Conservation (phyloP, 2,329 filamentous ascomycete species). For the Chrysoporthe puriensis region DNA sequence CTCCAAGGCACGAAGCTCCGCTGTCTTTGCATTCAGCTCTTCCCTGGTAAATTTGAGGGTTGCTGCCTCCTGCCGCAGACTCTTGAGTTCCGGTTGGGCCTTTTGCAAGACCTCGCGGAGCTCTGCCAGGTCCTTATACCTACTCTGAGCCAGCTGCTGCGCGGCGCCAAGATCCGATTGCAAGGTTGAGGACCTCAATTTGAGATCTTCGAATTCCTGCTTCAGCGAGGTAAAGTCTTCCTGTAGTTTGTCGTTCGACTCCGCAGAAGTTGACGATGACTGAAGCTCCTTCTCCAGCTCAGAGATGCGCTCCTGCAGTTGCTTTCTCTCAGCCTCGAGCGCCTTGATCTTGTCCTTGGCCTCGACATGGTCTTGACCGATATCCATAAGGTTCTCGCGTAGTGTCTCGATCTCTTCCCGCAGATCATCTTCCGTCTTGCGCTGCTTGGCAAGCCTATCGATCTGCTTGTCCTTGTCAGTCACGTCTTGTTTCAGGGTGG, state of each 20-base stretch:
- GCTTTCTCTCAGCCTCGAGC: conserved; percentile 69
- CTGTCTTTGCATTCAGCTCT: conserved; percentile 63
- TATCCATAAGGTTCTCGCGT: conserved; percentile 75
- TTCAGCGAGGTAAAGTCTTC: conserved; percentile 61
- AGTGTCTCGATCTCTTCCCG: conserved; percentile 85
- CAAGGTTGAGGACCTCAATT: conserved; percentile 68
- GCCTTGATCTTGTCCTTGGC: conserved; percentile 77
- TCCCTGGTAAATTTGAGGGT: conserved; percentile 76
- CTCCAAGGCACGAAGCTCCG: conserved; percentile 76
- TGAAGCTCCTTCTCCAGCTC: conserved; percentile 73
- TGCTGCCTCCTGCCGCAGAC: conserved; percentile 74
- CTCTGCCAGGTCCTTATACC: conserved; percentile 87
- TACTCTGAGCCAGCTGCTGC: conserved; percentile 80
- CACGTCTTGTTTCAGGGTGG: conserved; percentile 56
- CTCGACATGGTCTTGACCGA: conserved; percentile 83
- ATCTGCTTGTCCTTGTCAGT: conserved; percentile 74
- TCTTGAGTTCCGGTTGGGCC: conserved; percentile 82
- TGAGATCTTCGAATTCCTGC: conserved; percentile 68
- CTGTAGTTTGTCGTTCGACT: conserved; percentile 59
- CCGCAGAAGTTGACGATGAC: conserved; percentile 37
- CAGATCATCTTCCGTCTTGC: conserved; percentile 77
- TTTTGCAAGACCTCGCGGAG: conserved; percentile 80
- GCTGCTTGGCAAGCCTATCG: conserved; percentile 68
- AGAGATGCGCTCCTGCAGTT: conserved; percentile 65
- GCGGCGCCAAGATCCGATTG: conserved; percentile 85